phyloP scores from a whole-genome alignment of 2,329 filamentous ascomycete species.

The Colletotrichum sp. region DNA sequence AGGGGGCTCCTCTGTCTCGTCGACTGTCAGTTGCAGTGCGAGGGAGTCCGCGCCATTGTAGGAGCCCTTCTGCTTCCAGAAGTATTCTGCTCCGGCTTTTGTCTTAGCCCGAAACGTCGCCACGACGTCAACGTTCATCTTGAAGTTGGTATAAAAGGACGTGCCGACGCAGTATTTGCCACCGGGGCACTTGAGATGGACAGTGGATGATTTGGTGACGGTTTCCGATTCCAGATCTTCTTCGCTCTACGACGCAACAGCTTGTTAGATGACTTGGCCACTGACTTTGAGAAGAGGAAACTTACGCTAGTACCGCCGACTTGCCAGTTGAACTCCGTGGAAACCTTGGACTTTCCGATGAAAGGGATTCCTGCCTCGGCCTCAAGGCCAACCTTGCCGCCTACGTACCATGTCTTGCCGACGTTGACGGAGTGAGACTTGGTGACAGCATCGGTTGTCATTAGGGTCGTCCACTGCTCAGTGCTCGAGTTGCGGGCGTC shows the following conservation, averaged over 20 bases:
- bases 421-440: background rate
- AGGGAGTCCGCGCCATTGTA: constrained; percentile 8
- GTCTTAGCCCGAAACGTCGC: background rate
- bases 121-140: constrained; percentile 11
- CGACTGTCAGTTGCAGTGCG: constrained; percentile 12
- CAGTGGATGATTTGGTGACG: background rate
- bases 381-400: background rate
- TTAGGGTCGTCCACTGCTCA: background rate
- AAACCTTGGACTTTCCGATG: background rate
- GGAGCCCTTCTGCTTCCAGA: background rate
- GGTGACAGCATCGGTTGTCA: background rate
- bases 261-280: background rate
- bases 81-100: background rate
- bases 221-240: background rate
- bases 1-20: background rate
- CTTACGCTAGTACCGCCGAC: background rate
- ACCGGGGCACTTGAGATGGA: constrained; percentile 2
- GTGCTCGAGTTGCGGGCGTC: background rate
- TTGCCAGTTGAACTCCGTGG: background rate
- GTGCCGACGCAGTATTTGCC: constrained; percentile 17
- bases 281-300: background rate
- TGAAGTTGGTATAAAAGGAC: constrained; percentile 13
- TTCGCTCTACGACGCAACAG: background rate
- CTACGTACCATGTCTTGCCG: background rate
- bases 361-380: background rate